A percentile compares a stretch with the other conserved stretches of the same genome.
These are phyloP conservation scores for Exophiala viscosa DNA, from an alignment of 2,329 filamentous ascomycete species.

Conservation along the genomic window DNA sequence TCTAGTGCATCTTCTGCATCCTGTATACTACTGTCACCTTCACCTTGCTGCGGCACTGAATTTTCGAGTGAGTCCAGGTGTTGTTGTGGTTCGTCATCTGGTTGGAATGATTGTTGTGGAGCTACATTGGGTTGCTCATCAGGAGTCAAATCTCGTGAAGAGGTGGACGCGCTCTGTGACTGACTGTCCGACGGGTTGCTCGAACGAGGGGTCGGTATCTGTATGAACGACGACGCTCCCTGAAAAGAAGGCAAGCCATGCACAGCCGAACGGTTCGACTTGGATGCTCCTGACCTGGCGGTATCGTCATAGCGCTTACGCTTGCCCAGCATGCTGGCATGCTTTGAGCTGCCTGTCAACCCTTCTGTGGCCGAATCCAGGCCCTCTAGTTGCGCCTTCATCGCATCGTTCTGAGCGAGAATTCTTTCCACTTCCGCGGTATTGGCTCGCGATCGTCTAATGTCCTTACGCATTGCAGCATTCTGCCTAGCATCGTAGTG, in stretches of 20 bases:
- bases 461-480: slow-evolving; percentile 5
- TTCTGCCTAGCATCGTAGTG: neutral
- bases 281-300: neutral
- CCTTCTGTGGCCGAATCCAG: slow-evolving; percentile 15
- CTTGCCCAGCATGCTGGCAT: slow-evolving; percentile 15
- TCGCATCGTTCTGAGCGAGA: slow-evolving; percentile 22
- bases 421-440: slow-evolving; percentile 17
- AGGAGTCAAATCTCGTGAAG: slow-evolving; percentile 2
- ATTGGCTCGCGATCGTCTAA: slow-evolving; percentile 12
- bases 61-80: neutral
- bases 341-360: neutral
- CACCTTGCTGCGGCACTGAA: neutral
- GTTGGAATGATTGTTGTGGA: neutral
- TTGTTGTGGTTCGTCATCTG: neutral
- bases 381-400: slow-evolving; percentile 21
- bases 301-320: slow-evolving; percentile 19
- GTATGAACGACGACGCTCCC: slow-evolving; percentile 1
- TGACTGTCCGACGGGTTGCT: slow-evolving; percentile 9
- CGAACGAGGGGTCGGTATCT: slow-evolving; percentile 14
- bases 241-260: neutral
- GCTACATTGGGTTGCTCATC: neutral
- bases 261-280: neutral
- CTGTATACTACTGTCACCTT: neutral
- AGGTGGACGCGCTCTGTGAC: neutral
- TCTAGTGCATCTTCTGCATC: too few species aligned